Conservation (phyloP, 2,329 filamentous ascomycete genomes). For the Monilinia laxa region DNA sequence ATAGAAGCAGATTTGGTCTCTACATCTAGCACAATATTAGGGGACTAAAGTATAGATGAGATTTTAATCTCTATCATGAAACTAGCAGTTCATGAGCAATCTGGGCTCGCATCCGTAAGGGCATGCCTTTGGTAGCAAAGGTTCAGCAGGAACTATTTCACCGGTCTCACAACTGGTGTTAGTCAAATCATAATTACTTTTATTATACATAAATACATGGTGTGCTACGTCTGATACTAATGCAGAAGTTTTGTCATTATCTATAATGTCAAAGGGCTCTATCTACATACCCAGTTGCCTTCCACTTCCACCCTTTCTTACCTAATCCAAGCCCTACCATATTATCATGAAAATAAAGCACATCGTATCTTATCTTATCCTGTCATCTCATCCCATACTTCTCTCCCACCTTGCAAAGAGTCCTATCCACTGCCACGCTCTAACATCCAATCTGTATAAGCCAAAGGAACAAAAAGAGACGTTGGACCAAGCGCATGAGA, state of each 20-base stretch:
- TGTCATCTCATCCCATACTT: not conserved
- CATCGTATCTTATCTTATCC: not conserved
- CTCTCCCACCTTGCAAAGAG: not conserved
- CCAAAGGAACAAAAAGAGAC: not conserved
- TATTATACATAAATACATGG: not conserved
- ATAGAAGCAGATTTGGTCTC: not conserved
- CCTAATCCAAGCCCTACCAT: not conserved
- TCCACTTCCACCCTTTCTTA: not conserved
- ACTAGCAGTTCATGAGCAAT: not conserved
- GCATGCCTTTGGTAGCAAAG: slow-evolving; percentile 24
- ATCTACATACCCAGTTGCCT: not conserved
- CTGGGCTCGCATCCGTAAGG: slow-evolving; percentile 17
- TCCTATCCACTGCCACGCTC: not conserved
- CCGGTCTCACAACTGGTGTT: not conserved
- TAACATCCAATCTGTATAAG: not conserved
- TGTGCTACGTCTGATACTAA: not conserved
- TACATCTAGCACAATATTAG: not conserved
- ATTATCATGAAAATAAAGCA: not conserved
- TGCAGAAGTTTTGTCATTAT: not conserved
- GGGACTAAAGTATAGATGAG: not conserved
- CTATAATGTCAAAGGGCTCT: not conserved
- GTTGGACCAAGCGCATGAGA: not conserved
- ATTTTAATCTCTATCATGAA: not conserved
- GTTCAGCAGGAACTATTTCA: not conserved
- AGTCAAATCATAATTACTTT: not conserved